Conservation (phyloP, 2,329 filamentous ascomycete genomes). For the Samsoniella hepiali region DNA sequence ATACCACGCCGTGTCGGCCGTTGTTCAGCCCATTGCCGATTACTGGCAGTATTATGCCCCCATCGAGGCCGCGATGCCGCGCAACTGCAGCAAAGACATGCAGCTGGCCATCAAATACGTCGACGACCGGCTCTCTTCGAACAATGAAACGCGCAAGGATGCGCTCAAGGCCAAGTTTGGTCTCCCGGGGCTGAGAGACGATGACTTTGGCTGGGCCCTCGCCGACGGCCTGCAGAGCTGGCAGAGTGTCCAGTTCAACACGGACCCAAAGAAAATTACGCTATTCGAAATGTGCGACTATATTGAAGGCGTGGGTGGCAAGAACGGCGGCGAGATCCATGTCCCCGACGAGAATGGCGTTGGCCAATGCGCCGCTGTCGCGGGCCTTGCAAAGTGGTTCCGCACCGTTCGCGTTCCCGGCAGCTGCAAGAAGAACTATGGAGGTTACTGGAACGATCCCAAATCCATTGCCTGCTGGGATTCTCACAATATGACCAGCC, state of each 20-base stretch:
- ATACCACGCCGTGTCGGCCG: conserved; percentile 72
- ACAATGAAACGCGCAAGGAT: conserved; percentile 23
- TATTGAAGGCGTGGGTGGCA: conserved; percentile 23
- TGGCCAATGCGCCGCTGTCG: conserved; percentile 6
- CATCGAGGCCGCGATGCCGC: conserved; percentile 43
- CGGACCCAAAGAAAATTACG: conserved; percentile 28
- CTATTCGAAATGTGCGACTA: conserved; percentile 39
- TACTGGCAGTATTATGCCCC: conserved; percentile 60
- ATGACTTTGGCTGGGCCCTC: conserved; percentile 48
- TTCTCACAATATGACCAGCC: conserved; percentile 8
- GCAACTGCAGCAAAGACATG: conserved; percentile 60
- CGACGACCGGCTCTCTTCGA: conserved; percentile 19
- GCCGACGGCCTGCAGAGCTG: conserved; percentile 30
- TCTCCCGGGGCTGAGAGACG: conserved; percentile 40
- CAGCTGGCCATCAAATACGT: conserved; percentile 48
- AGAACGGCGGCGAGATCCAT: background rate
- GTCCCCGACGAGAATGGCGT: conserved; percentile 16
- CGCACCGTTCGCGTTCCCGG: conserved; percentile 14
- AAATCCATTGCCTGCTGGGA: conserved; percentile 13
- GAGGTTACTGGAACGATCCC: background rate
- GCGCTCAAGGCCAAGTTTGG: conserved; percentile 36
- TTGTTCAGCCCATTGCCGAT: conserved; percentile 70
- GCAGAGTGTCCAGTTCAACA: conserved; percentile 36
- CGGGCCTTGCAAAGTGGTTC: conserved; percentile 10
- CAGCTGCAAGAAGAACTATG: background rate